A percentile compares a stretch with the other conserved stretches of the same genome.
Conservation (phyloP, 805 yeast genomes). For the Candida arabinofermentans region DNA sequence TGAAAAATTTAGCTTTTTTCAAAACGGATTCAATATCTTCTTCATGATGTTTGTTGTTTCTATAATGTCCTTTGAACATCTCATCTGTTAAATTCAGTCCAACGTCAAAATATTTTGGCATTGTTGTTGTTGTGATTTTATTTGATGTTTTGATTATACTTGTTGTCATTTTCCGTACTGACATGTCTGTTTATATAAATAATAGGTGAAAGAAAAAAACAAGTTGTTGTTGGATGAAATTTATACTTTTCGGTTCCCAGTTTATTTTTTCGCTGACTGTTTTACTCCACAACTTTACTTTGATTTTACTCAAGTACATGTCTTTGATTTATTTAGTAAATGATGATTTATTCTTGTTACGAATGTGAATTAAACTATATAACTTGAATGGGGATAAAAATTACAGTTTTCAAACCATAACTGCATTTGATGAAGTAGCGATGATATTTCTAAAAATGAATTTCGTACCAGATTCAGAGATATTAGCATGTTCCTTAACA, state of each 20-base stretch:
- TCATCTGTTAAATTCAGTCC: conserved; percentile 79
- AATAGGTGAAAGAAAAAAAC: too few species aligned
- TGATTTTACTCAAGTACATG: too few species aligned
- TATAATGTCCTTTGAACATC: conserved; percentile 81
- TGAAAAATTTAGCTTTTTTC: conserved; percentile 56
- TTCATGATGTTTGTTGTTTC: conserved; percentile 61
- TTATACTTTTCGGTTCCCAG: too few species aligned
- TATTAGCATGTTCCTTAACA: neutral
- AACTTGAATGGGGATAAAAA: too few species aligned
- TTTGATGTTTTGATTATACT: neutral
- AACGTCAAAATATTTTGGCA: conserved; percentile 36
- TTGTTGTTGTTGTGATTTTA: neutral
- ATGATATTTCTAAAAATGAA: neutral
- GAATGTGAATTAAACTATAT: too few species aligned
- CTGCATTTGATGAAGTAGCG: neutral
- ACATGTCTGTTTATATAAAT: too few species aligned
- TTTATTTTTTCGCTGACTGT: too few species aligned
- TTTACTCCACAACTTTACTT: too few species aligned
- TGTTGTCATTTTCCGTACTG: neutral
- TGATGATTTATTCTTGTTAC: too few species aligned
- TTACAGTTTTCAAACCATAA: neutral
- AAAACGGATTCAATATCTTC: conserved; percentile 64
- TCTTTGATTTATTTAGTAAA: too few species aligned
- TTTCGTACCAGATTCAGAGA: neutral
- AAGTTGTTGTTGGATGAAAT: too few species aligned